A percentile compares a stretch with the other conserved stretches of the same genome.
Evolutionary conservation across 371 early-diverging fungal genomes (phyloP).

Genomic region (Zopfochytrium polystomum): DNA sequence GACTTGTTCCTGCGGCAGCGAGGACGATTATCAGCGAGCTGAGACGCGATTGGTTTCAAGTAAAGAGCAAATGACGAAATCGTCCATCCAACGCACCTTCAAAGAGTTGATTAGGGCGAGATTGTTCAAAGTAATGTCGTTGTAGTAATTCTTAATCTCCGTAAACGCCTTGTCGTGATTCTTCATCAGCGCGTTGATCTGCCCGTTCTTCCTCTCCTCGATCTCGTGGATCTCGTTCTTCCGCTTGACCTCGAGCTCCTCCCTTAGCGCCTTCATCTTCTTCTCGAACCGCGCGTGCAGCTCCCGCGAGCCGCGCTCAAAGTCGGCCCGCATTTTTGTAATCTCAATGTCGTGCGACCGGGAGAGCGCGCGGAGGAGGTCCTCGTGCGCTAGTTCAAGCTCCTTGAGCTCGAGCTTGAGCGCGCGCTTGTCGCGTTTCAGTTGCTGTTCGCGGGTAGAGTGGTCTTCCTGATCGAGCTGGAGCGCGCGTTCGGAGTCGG

Average conservation of each 20-base stretch:
- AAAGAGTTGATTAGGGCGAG: constrained; percentile 58
- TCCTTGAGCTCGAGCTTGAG: constrained; percentile 57
- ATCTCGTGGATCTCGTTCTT: constrained; percentile 63
- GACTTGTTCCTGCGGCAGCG: constrained; percentile 53
- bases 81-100: constrained; percentile 32
- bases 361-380: constrained; percentile 49
- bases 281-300: constrained; percentile 56
- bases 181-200: constrained; percentile 60
- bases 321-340: constrained; percentile 48
- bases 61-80: not conserved
- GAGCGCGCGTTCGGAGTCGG: constrained; percentile 51
- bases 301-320: constrained; percentile 54
- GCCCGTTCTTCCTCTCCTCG: constrained; percentile 62
- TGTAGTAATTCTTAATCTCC: constrained; percentile 65
- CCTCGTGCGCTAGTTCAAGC: constrained; percentile 56
- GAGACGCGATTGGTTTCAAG: not conserved
- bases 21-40: not conserved
- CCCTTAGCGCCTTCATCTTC: constrained; percentile 52
- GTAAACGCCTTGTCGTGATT: constrained; percentile 61
- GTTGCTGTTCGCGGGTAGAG: constrained; percentile 43
- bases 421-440: constrained; percentile 53
- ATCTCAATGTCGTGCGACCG: constrained; percentile 53
- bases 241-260: constrained; percentile 56
- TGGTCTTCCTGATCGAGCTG: constrained; percentile 53
- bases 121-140: constrained; percentile 62